phyloP scores from a whole-genome alignment of 495 filamentous ascomycete species.

The Collariella sp. region DNA sequence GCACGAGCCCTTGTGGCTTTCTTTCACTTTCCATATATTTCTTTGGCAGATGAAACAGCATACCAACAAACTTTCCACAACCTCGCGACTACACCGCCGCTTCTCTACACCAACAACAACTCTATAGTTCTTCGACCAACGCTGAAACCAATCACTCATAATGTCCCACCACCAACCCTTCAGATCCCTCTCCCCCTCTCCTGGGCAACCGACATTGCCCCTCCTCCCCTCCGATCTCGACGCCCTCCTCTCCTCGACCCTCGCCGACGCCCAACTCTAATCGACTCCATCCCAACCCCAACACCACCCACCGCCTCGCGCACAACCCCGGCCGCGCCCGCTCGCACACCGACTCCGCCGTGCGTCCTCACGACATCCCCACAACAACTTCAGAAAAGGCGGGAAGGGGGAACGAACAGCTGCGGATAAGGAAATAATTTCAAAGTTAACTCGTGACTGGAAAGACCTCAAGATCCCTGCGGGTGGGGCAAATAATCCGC shows the following conservation, averaged over 20 bases:
- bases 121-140: too few species aligned
- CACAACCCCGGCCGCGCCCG: slow-evolving; percentile 16
- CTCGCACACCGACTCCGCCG: slow-evolving; percentile 29
- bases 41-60: too few species aligned
- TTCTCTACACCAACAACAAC: too few species aligned
- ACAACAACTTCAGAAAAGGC: not conserved
- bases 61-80: too few species aligned
- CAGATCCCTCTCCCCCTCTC: slow-evolving; percentile 58
- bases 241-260: slow-evolving; percentile 49
- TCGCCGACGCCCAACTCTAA: slow-evolving; percentile 57
- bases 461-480: slow-evolving; percentile 64
- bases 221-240: slow-evolving; percentile 41
- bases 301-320: not conserved
- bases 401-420: not conserved
- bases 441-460: slow-evolving; percentile 68
- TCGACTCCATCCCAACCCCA: slow-evolving; percentile 61
- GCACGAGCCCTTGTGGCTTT: too few species aligned
- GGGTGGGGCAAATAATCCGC: slow-evolving; percentile 56
- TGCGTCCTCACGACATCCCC: not conserved
- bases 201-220: slow-evolving; percentile 46
- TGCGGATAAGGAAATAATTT: slow-evolving; percentile 1
- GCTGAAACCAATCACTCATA: too few species aligned
- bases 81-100: too few species aligned
- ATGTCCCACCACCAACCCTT: slow-evolving; percentile 55
- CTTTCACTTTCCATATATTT: too few species aligned